Evolutionary conservation across 1,284 basidiomycete species (phyloP).

Genomic region (Thecaphora thlaspeos): DNA sequence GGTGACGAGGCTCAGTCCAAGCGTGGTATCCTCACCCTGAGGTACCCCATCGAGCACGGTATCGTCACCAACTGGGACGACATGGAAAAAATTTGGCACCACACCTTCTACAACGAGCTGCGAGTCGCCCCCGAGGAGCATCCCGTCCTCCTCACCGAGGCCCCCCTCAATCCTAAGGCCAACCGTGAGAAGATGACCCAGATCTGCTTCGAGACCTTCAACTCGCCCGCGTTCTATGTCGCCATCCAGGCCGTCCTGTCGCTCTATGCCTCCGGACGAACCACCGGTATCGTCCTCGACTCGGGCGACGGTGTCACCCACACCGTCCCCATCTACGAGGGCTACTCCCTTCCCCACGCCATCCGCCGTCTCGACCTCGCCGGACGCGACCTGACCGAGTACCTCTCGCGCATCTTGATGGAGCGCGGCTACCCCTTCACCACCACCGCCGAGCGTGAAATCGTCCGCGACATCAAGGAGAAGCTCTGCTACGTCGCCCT

Average conservation of each 20-base stretch:
- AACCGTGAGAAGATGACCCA: slow-evolving; percentile 96
- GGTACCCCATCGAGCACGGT: slow-evolving; percentile 63
- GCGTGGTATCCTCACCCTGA: slow-evolving; percentile 90
- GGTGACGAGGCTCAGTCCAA: slow-evolving; percentile 88
- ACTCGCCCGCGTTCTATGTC: slow-evolving; percentile 88
- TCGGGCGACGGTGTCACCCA: slow-evolving; percentile 92
- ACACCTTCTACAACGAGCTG: slow-evolving; percentile 62
- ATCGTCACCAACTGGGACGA: slow-evolving; percentile 87
- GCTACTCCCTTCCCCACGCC: slow-evolving; percentile 91
- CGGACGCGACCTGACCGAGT: slow-evolving; percentile 88
- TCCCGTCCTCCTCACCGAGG: slow-evolving; percentile 88
- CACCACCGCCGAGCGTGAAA: slow-evolving; percentile 87
- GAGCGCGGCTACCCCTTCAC: slow-evolving; percentile 95
- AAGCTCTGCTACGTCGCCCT: slow-evolving; percentile 96
- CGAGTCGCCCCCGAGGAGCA: slow-evolving; percentile 73
- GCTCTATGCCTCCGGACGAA: slow-evolving; percentile 86
- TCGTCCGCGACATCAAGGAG: slow-evolving; percentile 97
- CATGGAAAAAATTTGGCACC: slow-evolving; percentile 58
- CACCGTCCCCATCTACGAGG: slow-evolving; percentile 92
- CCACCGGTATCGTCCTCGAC: slow-evolving; percentile 88
- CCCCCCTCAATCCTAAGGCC: slow-evolving; percentile 89
- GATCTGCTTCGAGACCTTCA: slow-evolving; percentile 98
- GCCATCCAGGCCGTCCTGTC: slow-evolving; percentile 89
- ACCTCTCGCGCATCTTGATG: slow-evolving; percentile 86
- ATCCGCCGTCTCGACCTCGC: slow-evolving; percentile 92